These are phyloP conservation scores for Pelargonium nanum DNA, from an alignment of 345 rosid genomes.

Conservation along the genomic window DNA sequence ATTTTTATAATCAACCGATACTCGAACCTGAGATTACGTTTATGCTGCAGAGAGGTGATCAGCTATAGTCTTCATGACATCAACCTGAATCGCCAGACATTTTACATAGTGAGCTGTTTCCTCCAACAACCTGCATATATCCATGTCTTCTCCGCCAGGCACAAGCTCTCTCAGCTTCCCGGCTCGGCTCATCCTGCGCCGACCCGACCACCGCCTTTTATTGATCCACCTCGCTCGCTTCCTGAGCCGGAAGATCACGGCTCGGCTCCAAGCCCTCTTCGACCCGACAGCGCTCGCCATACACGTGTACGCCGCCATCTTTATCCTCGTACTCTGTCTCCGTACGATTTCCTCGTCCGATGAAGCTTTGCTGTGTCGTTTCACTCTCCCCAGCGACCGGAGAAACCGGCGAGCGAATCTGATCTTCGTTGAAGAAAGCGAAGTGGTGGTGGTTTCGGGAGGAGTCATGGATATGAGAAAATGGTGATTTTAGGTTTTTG, in stretches of 20 bases:
- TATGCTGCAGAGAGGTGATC: conserved; percentile 10
- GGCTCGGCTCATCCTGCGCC: background rate
- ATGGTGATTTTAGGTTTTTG: conserved; percentile 7
- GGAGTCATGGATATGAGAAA: background rate
- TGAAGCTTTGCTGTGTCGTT: background rate
- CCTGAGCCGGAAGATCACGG: conserved; percentile 18
- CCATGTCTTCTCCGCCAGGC: conserved; percentile 30
- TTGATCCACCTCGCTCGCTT: background rate
- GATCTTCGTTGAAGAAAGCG: conserved; percentile 2
- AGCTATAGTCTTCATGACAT: conserved; percentile 29
- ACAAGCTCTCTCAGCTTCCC: conserved; percentile 21
- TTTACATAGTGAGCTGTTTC: conserved; percentile 30
- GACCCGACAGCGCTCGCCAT: conserved; percentile 27
- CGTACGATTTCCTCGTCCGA: background rate
- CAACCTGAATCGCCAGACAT: conserved; percentile 27
- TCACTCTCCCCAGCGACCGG: conserved; percentile 12
- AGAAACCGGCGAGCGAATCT: conserved; percentile 25
- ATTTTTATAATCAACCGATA: no score
- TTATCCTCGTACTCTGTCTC: conserved; percentile 15
- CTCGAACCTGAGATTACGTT: background rate
- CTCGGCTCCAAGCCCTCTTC: conserved; percentile 30
- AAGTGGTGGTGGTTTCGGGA: conserved; percentile 5
- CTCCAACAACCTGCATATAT: conserved; percentile 22
- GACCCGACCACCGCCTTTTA: background rate
- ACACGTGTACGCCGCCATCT: conserved; percentile 21